A percentile compares a stretch with the other conserved stretches of the same genome.
Evolutionary conservation across 257 asterid species (phyloP).

Genomic region (Ilex aquifolium): DNA sequence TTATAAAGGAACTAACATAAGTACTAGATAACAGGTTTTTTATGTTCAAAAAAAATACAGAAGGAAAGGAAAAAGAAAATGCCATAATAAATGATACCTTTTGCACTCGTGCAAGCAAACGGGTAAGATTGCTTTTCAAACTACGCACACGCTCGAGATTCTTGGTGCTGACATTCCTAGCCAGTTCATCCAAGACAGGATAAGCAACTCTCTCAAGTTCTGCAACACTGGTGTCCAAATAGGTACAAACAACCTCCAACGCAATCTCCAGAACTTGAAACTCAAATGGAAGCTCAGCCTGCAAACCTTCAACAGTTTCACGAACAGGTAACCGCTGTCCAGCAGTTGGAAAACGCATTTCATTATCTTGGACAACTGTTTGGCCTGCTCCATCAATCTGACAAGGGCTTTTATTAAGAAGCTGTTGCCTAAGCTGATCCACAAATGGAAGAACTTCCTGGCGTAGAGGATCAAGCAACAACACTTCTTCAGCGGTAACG

Average conservation of each 20-base stretch:
- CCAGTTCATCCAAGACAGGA: slow-evolving; percentile 93
- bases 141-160: slow-evolving; percentile 91
- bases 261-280: slow-evolving; percentile 98
- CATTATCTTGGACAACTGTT: slow-evolving; percentile 37
- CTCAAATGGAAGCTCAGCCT: slow-evolving; percentile 95
- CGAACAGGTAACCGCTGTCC: slow-evolving; percentile 56
- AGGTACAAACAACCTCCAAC: slow-evolving; percentile 83
- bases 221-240: slow-evolving; percentile 69
- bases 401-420: slow-evolving; percentile 43
- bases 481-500: slow-evolving; percentile 88
- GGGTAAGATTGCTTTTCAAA: slow-evolving; percentile 91
- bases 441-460: slow-evolving; percentile 98
- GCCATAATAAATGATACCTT: slow-evolving; percentile 51
- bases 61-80: neutral
- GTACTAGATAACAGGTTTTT: neutral
- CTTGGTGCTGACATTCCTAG: slow-evolving; percentile 86
- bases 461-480: slow-evolving; percentile 88
- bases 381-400: slow-evolving; percentile 28
- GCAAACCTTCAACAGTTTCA: slow-evolving; percentile 71
- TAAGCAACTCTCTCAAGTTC: slow-evolving; percentile 94
- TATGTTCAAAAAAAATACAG: no score
- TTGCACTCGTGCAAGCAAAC: slow-evolving; percentile 90
- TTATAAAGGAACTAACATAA: neutral
- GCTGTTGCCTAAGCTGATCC: slow-evolving; percentile 85
- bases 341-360: slow-evolving; percentile 42